Base-by-base conservation (phyloP, 495 filamentous ascomycete genomes). In the Durotheca rogersii region DNA sequence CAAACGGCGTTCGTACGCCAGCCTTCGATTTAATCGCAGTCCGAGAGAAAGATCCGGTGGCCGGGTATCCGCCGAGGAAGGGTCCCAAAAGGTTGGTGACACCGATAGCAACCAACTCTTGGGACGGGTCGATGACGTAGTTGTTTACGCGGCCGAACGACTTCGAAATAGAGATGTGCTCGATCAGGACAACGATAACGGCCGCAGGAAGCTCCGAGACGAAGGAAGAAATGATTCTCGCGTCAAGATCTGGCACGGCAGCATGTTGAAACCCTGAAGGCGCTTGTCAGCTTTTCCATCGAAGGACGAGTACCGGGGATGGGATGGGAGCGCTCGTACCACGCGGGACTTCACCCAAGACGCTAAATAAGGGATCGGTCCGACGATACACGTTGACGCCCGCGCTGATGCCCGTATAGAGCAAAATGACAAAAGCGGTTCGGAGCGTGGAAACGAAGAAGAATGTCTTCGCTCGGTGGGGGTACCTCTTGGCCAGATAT, bases 11-110 rank as follows among this genome's bases (percentile, higher is more conserved):
- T 4, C 91, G 84, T 1, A 97, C 93, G 59, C 93, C 93, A 31
- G 94, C 91, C 73, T 97, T 98, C 1, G 90, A 92, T 70, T 97
- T 96, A 74, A 98, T 97, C 18, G 93, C 93, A 35, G 93, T 98
- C 17, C 93, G 86, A 11, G 90, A 95, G 77, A 98, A 98, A 9
- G 94, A 97, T 4, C 93, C 93, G 19, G 93, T 98, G 0, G 93
- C 88, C 1, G 94, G 90, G 58, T 96, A 98, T 2, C 78, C 93
- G 48, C 93, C 93, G 5, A 98, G 81, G 72, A 98, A 96, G 5
- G 93, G 92, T 4, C 89, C 91, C 1, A 98, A 77, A 25, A 97
- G 74, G 66, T 98, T 98, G 14, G 84, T 87, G 6, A 97, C 78
- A 37, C 93, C 93, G 61, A 98, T 97, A 17, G 88, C 94, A 17